A percentile compares a stretch with the other conserved stretches of the same genome.
phyloP scores from a whole-genome alignment of 306 rosid species.

The Cajanus cajan region DNA sequence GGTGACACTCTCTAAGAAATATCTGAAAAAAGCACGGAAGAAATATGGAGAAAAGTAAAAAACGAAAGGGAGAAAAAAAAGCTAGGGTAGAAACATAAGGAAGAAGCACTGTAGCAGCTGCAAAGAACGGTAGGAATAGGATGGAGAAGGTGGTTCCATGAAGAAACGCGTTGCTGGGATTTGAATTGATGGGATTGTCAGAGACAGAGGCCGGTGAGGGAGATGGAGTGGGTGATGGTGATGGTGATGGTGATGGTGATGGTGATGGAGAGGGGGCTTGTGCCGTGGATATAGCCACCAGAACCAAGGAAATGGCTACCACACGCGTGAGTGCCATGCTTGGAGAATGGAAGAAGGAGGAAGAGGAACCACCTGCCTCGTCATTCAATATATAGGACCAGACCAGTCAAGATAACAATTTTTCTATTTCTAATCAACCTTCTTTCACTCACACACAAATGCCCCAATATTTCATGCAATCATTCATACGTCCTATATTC shows the following conservation, averaged over 20 bases:
- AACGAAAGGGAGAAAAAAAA: no score
- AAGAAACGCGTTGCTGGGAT: slow-evolving; percentile 10
- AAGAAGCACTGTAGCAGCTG: no score
- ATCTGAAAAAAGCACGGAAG: no score
- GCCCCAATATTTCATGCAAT: slow-evolving; percentile 26
- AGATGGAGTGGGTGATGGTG: background rate
- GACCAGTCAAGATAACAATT: no score
- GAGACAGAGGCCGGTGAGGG: slow-evolving; percentile 8
- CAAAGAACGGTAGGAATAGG: no score
- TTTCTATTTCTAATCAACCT: no score
- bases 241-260: background rate
- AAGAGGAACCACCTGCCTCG: no score
- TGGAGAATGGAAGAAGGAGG: no score
- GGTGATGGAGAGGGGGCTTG: slow-evolving; percentile 43
- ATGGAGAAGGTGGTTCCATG: slow-evolving; percentile 38
- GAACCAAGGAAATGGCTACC: slow-evolving; percentile 37
- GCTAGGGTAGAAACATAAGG: no score
- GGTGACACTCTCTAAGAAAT: no score
- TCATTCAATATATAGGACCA: slow-evolving; percentile 31
- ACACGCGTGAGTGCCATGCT: slow-evolving; percentile 53
- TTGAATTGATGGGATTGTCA: background rate
- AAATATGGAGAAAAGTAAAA: no score
- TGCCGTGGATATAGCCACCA: slow-evolving; percentile 47
- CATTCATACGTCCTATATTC: background rate
- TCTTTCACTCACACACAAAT: no score